Conservation (phyloP, 768 basidiomycete genomes). For the Boletus fagicola region DNA sequence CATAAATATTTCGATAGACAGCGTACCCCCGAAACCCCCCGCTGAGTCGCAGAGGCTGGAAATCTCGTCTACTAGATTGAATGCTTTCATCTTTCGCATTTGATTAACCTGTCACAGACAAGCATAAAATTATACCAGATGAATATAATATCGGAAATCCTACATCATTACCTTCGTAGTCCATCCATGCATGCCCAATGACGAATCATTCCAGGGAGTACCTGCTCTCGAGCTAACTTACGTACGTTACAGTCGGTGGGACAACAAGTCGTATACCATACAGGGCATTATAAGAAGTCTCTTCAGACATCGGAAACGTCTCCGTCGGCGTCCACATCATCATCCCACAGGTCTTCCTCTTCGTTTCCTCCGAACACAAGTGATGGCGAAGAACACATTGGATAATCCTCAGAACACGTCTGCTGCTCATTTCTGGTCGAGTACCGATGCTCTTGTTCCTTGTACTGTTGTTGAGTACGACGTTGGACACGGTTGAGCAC, state of each 20-base stretch:
- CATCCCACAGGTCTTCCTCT: constrained; percentile 25
- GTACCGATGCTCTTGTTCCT: constrained; percentile 27
- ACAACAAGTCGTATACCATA: constrained; percentile 17
- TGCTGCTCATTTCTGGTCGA: constrained; percentile 10
- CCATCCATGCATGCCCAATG: background rate
- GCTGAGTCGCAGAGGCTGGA: background rate
- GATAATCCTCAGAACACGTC: constrained; percentile 20
- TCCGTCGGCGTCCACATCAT: constrained; percentile 18
- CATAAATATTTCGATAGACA: background rate
- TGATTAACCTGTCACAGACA: background rate
- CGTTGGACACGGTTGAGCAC: constrained; percentile 64
- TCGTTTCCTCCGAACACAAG: constrained; percentile 2
- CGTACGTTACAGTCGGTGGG: constrained; percentile 25
- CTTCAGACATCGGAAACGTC: constrained; percentile 24
- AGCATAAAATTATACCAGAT: background rate
- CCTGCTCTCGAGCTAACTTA: constrained; percentile 8
- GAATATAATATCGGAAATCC: background rate
- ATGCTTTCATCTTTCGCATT: background rate
- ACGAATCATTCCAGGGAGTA: background rate
- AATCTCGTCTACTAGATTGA: background rate
- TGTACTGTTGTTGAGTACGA: constrained; percentile 32
- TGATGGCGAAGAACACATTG: constrained; percentile 23
- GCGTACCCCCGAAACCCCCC: background rate
- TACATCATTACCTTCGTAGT: background rate
- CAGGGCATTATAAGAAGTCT: background rate